A percentile compares a stretch with the other conserved stretches of the same genome.
These are phyloP conservation scores for Allium fistulosum DNA, from an alignment of 106 monocot genomes.

Conservation along the genomic window DNA sequence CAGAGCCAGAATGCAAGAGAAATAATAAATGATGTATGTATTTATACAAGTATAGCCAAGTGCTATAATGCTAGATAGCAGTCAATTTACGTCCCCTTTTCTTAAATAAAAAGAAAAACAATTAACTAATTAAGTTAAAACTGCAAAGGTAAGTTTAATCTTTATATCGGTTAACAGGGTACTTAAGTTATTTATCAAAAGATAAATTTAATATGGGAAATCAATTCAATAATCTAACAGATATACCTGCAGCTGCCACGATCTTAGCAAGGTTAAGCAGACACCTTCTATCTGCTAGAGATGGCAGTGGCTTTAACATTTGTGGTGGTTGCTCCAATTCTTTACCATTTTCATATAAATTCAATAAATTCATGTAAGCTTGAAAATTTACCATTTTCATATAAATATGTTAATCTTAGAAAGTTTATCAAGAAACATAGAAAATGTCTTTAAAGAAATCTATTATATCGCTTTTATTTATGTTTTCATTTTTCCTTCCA, in stretches of 20 bases:
- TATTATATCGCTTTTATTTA: no score
- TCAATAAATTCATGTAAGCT: no score
- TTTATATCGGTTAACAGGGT: not conserved
- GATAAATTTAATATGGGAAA: conserved; percentile 5
- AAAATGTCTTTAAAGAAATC: no score
- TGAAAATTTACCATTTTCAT: no score
- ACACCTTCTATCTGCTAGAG: conserved; percentile 55
- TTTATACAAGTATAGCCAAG: no score
- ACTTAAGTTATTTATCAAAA: not conserved
- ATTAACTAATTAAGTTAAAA: not conserved
- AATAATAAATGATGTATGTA: no score
- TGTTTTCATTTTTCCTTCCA: no score
- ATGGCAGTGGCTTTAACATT: conserved; percentile 9
- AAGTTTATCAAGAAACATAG: no score
- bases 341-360: no score
- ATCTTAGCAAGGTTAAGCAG: conserved; percentile 88
- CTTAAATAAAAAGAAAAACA: not conserved
- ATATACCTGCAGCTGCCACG: conserved; percentile 70
- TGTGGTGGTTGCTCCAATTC: conserved; percentile 1
- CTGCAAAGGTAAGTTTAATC: not conserved
- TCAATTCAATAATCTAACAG: not conserved
- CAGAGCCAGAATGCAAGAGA: no score
- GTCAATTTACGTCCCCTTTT: not conserved
- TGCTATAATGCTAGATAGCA: not conserved
- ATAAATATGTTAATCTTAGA: no score